Conservation (phyloP, 345 rosid genomes). For the Rubroshorea leprosula region DNA sequence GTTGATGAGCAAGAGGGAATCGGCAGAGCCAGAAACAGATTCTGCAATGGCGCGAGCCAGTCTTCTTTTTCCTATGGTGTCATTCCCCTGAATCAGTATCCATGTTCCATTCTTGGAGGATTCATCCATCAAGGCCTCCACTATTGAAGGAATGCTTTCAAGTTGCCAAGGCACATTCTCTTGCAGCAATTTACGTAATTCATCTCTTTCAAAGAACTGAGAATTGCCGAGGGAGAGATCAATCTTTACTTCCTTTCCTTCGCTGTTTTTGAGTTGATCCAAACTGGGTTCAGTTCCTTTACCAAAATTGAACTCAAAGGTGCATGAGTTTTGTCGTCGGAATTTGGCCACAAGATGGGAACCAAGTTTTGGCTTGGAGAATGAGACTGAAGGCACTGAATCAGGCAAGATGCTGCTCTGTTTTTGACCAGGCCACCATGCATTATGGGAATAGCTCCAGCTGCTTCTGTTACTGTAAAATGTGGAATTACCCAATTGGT, state of each 20-base stretch:
- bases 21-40: slow-evolving; percentile 44
- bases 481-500: slow-evolving; percentile 23
- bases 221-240: slow-evolving; percentile 73
- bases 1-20: slow-evolving; percentile 41
- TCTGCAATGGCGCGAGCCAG: slow-evolving; percentile 59
- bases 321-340: slow-evolving; percentile 62
- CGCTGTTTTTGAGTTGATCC: slow-evolving; percentile 52
- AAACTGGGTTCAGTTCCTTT: slow-evolving; percentile 40
- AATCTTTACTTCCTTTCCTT: slow-evolving; percentile 60
- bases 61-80: slow-evolving; percentile 64
- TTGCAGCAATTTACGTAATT: slow-evolving; percentile 36
- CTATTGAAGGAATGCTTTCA: slow-evolving; percentile 46
- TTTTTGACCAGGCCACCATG: slow-evolving; percentile 37
- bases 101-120: slow-evolving; percentile 37
- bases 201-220: slow-evolving; percentile 27
- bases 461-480: slow-evolving; percentile 19
- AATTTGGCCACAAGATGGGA: slow-evolving; percentile 51
- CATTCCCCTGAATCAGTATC: slow-evolving; percentile 67
- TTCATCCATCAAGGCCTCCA: slow-evolving; percentile 34
- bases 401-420: slow-evolving; percentile 34
- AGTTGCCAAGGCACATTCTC: slow-evolving; percentile 76
- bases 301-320: slow-evolving; percentile 56
- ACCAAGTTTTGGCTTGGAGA: slow-evolving; percentile 28
- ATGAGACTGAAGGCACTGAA: slow-evolving; percentile 35
- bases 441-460: slow-evolving; percentile 7